phyloP scores from a whole-genome alignment of 2,329 filamentous ascomycete species.

The Aspergillus clavatus region DNA sequence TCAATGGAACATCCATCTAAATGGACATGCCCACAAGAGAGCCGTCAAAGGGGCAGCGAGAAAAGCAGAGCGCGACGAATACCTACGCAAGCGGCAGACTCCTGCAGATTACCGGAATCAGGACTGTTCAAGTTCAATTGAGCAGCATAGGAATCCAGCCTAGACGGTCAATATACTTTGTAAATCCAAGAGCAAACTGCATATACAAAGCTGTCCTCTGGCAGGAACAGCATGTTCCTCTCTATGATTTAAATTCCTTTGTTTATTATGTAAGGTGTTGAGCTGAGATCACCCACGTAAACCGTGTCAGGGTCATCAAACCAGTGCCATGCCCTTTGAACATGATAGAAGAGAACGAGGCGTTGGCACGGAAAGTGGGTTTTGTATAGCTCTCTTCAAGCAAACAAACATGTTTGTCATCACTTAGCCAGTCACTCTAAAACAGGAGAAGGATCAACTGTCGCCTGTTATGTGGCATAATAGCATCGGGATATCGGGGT shows the following conservation, averaged over 20 bases:
- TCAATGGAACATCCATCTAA: constrained; percentile 55
- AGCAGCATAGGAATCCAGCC: not conserved
- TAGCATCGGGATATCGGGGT: too few species aligned
- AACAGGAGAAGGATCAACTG: too few species aligned
- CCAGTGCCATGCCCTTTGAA: not conserved
- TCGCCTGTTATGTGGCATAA: too few species aligned
- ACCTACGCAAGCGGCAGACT: constrained; percentile 25
- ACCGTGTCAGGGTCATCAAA: not conserved
- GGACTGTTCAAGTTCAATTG: not conserved
- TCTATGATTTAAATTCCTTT: not conserved
- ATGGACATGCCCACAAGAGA: constrained; percentile 55
- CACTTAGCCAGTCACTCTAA: too few species aligned
- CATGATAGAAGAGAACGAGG: not conserved
- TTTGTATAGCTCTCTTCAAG: too few species aligned
- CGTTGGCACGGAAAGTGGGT: too few species aligned
- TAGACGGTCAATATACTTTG: not conserved
- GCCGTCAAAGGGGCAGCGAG: constrained; percentile 43
- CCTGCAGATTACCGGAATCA: not conserved
- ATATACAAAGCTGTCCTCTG: not conserved
- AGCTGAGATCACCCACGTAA: not conserved
- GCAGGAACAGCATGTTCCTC: not conserved
- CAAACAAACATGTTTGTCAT: too few species aligned
- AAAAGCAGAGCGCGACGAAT: constrained; percentile 28
- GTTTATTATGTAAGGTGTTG: too few species aligned
- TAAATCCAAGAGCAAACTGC: not conserved